These are phyloP conservation scores for Cutaneotrichosporon cutaneum DNA, from an alignment of 1,284 basidiomycete genomes.

Conservation along the genomic window DNA sequence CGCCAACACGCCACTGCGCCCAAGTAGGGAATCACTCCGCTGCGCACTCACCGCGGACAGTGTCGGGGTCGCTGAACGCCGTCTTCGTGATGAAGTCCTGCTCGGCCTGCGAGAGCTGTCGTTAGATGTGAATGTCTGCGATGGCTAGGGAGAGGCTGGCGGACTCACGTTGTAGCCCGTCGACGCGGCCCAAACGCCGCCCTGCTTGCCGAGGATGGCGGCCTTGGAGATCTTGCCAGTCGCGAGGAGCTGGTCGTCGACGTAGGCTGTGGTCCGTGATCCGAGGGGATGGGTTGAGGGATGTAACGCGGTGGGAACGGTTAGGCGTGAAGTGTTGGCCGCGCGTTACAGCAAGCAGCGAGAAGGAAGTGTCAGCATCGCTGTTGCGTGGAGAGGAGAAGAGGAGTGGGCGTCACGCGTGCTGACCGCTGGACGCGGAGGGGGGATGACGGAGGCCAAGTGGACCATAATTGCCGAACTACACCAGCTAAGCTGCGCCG, in stretches of 20 bases:
- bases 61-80: constrained; percentile 59
- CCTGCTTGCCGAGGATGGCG: constrained; percentile 79
- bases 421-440: no score
- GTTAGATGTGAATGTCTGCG: constrained; percentile 12
- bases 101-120: constrained; percentile 71
- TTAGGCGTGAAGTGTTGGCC: background rate
- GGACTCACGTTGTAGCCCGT: constrained; percentile 69
- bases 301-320: background rate
- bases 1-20: no score
- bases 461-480: no score
- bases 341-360: no score
- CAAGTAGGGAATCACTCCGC: no score
- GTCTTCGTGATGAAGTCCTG: constrained; percentile 64
- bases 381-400: no score
- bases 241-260: constrained; percentile 80
- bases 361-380: no score
- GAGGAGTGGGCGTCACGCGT: no score
- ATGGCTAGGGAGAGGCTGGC: background rate
- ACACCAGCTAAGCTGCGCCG: no score
- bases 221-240: constrained; percentile 72
- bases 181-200: constrained; percentile 83
- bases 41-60: constrained; percentile 54
- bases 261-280: constrained; percentile 64
- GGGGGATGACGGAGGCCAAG: no score
- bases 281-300: background rate